Conservation (phyloP, 2,329 filamentous ascomycete species). For the Fusarium acutatum region DNA sequence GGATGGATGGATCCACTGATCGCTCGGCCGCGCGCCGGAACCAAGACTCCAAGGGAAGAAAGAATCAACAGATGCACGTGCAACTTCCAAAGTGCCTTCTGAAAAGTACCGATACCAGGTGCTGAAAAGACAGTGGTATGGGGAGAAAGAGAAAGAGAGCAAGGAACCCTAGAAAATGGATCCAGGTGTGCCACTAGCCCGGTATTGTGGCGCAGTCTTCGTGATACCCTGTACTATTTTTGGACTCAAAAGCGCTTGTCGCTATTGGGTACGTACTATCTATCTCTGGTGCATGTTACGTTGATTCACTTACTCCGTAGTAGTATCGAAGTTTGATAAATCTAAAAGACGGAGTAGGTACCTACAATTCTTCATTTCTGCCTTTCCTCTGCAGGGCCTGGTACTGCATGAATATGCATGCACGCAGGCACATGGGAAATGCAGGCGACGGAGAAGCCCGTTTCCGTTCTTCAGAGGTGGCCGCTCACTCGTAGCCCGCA, state of each 20-base stretch:
- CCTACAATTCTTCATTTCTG: conserved; percentile 22
- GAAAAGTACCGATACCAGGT: conserved; percentile 36
- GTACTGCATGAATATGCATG: conserved; percentile 27
- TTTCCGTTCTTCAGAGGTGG: conserved; percentile 4
- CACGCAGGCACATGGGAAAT: conserved; percentile 12
- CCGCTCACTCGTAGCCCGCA: conserved; percentile 15
- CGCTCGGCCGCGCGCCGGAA: conserved; percentile 27
- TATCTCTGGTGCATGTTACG: background rate
- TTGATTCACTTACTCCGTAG: background rate
- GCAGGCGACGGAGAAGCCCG: conserved; percentile 14
- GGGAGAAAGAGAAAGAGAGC: conserved; percentile 17
- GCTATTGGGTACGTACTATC: background rate
- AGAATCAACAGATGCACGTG: conserved; percentile 32
- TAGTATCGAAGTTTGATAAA: background rate
- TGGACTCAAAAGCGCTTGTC: conserved; percentile 28
- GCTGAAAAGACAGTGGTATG: conserved; percentile 22
- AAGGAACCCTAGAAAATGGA: background rate
- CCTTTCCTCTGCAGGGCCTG: conserved; percentile 13
- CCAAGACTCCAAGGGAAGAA: conserved; percentile 8
- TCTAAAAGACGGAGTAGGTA: conserved; percentile 1
- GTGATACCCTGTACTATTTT: conserved; percentile 34
- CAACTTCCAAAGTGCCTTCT: conserved; percentile 2
- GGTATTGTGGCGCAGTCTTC: conserved; percentile 30
- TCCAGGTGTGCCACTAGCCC: conserved; percentile 22
- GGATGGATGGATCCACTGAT: conserved; percentile 33